Evolutionary conservation across 192 early-diverging fungal species (phyloP).

Genomic region (Entrophospora sp.): DNA sequence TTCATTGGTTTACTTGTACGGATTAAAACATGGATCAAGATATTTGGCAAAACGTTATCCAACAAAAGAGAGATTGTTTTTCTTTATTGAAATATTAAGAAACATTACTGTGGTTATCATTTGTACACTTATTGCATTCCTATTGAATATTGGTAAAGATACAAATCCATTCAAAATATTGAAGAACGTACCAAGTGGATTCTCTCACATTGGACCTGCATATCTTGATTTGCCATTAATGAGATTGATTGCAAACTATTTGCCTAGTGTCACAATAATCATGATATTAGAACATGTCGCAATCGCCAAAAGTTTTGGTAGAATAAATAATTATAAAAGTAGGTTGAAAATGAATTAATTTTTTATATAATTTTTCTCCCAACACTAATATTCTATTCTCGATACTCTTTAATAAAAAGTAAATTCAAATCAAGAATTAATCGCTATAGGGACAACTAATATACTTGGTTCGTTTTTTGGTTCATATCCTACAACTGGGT

Average conservation of each 20-base stretch:
- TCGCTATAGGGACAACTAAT: conserved; percentile 86
- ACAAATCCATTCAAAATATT: conserved; percentile 54
- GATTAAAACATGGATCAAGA: conserved; percentile 26
- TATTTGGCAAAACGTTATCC: conserved; percentile 40
- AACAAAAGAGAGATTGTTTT: conserved; percentile 35
- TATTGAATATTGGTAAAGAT: conserved; percentile 39
- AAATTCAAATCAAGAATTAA: conserved; percentile 76
- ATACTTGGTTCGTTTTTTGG: conserved; percentile 78
- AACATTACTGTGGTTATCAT: conserved; percentile 73
- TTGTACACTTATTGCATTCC: conserved; percentile 61
- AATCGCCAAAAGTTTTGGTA: conserved; percentile 80
- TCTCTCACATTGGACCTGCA: conserved; percentile 54
- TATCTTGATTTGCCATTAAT: conserved; percentile 41
- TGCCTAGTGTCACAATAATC: conserved; percentile 62
- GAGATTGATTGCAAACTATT: conserved; percentile 37
- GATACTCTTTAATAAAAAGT: conserved; percentile 22
- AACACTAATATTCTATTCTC: no score
- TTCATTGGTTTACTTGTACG: conserved; percentile 31
- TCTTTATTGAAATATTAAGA: conserved; percentile 60
- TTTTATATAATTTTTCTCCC: not conserved
- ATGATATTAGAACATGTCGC: conserved; percentile 86
- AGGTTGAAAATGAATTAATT: conserved; percentile 22
- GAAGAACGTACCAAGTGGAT: conserved; percentile 63
- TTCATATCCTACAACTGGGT: conserved; percentile 83
- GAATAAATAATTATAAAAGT: conserved; percentile 74